phyloP scores from a whole-genome alignment of 345 rosid species.

The Dipteronia dyeriana region DNA sequence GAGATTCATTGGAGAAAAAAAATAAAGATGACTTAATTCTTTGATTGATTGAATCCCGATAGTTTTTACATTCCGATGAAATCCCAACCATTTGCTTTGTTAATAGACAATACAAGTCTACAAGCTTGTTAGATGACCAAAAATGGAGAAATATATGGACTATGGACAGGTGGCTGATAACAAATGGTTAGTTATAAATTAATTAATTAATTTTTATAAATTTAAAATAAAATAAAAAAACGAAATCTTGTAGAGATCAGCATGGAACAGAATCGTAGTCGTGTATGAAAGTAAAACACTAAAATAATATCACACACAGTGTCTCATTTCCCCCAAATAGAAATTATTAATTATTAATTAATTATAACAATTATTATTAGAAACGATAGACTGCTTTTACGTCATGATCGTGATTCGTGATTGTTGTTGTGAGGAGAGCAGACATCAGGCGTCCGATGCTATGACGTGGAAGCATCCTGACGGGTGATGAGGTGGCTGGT shows the following conservation, averaged over 20 bases:
- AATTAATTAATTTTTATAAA: too few relatives aligned
- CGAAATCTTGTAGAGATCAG: constrained; percentile 10
- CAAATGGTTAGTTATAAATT: not conserved
- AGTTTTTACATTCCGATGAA: too few relatives aligned
- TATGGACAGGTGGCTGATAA: not conserved
- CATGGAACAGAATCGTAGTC: not conserved
- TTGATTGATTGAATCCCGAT: too few relatives aligned
- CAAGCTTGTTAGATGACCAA: constrained; percentile 19
- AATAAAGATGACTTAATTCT: too few relatives aligned
- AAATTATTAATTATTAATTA: not conserved
- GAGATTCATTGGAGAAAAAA: too few relatives aligned
- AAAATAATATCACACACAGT: not conserved
- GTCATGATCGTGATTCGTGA: not conserved
- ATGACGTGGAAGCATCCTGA: constrained; percentile 14
- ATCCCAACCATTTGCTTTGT: too few relatives aligned
- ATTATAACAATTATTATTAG: not conserved
- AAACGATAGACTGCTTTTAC: not conserved
- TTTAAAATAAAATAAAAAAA: not conserved
- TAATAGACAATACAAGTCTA: too few relatives aligned
- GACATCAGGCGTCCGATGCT: constrained; percentile 13
- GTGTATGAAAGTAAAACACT: not conserved
- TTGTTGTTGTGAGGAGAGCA: not conserved
- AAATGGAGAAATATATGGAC: not conserved
- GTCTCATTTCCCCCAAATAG: not conserved
- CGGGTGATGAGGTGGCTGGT: not conserved